Base-by-base conservation (phyloP, 2,329 filamentous ascomycete genomes). In the Dactylellina cionopaga region DNA sequence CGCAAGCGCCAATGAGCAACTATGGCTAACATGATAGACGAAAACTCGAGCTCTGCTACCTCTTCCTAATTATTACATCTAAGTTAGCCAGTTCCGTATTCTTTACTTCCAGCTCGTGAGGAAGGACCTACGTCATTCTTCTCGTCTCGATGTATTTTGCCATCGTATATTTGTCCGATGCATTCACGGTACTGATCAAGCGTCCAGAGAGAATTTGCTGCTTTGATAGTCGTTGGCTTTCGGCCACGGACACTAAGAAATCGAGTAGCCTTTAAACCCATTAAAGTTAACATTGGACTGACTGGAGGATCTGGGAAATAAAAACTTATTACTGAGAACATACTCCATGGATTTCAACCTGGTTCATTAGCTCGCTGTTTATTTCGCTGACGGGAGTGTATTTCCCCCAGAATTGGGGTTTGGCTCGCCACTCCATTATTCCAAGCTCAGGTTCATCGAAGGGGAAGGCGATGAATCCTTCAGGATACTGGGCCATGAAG, bases 1-100 rank as follows among this genome's bases (percentile, higher is more conserved):
- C 33, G 47, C 0, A 62, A 24, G 7, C 11, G 41, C 2, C 37
- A n/a, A 9, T 41, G 10, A 5, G 55, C 46, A 3, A 11, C 11
- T 13, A 69, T 13, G 13, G 44, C 31, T 17, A 15, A n/a, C 4
- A 15, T 9, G 19, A 69, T 41, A 3, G 64, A 44, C 2, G 39
- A 35, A 22, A 69, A 69, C 31, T 62, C 54, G 25, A 69, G 64
- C 19, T 54, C 55, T 7, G 55, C 64, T 22, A 69, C 29, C 19
- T 69, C 64, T 35, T 17, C 2, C 63, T 68, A 44, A 13, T 15
- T 27, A 41, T 15, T 5, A 31, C 4, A 10, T 9, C 2, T 9
- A 7, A 15, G 5, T 58, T 31, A 59, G 51, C 37, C 19, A 51
- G 25, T 25, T 52, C n/a, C 10, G 5, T 33, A 15, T 7, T n/a